phyloP scores from a whole-genome alignment of 768 basidiomycete species.

The Amanita subjunquillea region DNA sequence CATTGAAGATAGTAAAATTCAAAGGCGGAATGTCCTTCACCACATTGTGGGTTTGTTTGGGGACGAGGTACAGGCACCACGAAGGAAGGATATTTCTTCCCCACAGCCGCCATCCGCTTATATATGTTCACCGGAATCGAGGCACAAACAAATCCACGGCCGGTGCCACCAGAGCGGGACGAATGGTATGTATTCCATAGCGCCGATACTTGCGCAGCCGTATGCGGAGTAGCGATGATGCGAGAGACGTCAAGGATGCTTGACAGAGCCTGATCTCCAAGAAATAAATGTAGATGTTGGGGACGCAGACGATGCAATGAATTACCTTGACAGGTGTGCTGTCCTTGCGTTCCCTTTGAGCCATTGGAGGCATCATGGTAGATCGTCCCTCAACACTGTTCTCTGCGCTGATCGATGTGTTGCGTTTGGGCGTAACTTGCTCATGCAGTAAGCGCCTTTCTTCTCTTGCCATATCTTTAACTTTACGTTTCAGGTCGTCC shows the following conservation, averaged over 20 bases:
- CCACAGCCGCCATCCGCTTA: conserved; percentile 53
- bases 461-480: conserved; percentile 15
- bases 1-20: conserved; percentile 89
- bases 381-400: conserved; percentile 5
- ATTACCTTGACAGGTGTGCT: conserved; percentile 58
- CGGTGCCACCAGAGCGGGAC: conserved; percentile 68
- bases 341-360: conserved; percentile 36
- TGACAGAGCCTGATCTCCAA: conserved; percentile 54
- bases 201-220: conserved; percentile 60
- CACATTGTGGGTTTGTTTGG: conserved; percentile 11
- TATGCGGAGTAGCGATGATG: conserved; percentile 58
- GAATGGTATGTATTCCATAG: conserved; percentile 90
- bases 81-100: conserved; percentile 64
- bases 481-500: conserved; percentile 23
- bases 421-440: conserved; percentile 3
- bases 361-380: conserved; percentile 4
- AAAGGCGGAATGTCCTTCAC: conserved; percentile 36
- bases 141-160: conserved; percentile 80
- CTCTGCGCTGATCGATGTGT: conserved; percentile 6
- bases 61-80: conserved; percentile 70
- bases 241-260: conserved; percentile 71
- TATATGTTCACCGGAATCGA: conserved; percentile 68
- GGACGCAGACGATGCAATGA: conserved; percentile 5
- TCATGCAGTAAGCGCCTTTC: conserved; percentile 15
- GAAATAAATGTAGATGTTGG: conserved; percentile 1